Evolutionary conservation across 176 grass and related monocot species (phyloP), one percentile per base, ranked within the genome.

Genomic region (Phoenix dactylifera): DNA sequence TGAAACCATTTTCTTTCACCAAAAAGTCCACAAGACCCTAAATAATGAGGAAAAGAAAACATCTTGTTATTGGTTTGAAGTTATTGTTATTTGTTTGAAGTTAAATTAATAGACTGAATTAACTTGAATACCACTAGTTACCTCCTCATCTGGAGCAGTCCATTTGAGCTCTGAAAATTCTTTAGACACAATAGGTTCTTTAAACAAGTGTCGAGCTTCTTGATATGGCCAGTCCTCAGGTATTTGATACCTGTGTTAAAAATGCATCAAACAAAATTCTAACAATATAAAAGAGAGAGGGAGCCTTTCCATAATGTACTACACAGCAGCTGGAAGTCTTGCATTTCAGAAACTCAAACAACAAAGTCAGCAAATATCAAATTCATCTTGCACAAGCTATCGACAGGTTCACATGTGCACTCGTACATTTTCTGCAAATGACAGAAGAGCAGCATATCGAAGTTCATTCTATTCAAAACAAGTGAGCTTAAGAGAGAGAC

Each of bases 181-280:
- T 50, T 49, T 17, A 51, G 62, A 85, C 26, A 90, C 83, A 68
- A 76, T 79, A 44, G 92, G 86, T 74, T 90, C 62, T 75, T 87
- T 90, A 68, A 96, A 96, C 75, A 90, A 76, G 1, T 50, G 65
- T 20, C 86, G 77, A 79, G 85, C 83, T 81, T 96, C 92, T 60
- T 78, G 71, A 64, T 90, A 96, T 66, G 92, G 92, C 92, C 92
- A 96, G 14, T 96, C 92, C 70, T 96, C 75, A 48, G 83, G 86
- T 67, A 96, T 83, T 73, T 73, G 77, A 67, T 75, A 96, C 70
- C 91, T 96, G 74, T 59, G 55, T 72, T 24, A 51, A n/a, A 5
- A 64, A n/a, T 57, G 60, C 18, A 35, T 35, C 32, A 35, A 35
- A 35, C 32, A 35, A 7, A 35, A 35, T 7, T 35, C 7, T 35